These are phyloP conservation scores for Pythium phragmitis DNA, from an alignment of 352 stramenopile species.

Conservation along the genomic window DNA sequence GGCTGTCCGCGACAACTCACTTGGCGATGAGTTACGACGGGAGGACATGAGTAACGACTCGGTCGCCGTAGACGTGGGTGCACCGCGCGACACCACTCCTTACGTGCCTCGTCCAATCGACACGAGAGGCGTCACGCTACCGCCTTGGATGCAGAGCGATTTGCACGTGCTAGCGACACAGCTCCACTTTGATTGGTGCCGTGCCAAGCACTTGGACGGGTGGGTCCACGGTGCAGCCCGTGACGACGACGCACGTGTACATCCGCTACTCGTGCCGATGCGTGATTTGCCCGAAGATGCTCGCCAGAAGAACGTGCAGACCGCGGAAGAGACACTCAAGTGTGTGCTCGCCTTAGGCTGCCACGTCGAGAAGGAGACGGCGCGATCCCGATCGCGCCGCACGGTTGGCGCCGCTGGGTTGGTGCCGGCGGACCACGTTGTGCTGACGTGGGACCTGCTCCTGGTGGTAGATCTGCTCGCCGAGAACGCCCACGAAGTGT, in stretches of 20 bases:
- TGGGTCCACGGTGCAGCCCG: slow-evolving; percentile 42
- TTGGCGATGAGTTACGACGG: neutral
- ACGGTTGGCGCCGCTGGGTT: neutral
- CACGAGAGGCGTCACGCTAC: slow-evolving; percentile 30
- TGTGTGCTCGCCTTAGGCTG: slow-evolving; percentile 60
- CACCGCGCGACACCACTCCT: neutral
- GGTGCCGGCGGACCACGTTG: slow-evolving; percentile 35
- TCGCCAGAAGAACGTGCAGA: slow-evolving; percentile 41
- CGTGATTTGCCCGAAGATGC: slow-evolving; percentile 37
- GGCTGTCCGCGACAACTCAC: slow-evolving; percentile 15
- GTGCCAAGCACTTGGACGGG: slow-evolving; percentile 41
- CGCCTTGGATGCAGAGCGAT: slow-evolving; percentile 36
- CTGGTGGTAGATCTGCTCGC: slow-evolving; percentile 68
- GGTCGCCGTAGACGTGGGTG: neutral
- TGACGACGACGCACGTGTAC: slow-evolving; percentile 40
- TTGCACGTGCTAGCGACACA: slow-evolving; percentile 41
- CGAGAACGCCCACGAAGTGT: slow-evolving; percentile 73
- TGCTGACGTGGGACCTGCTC: slow-evolving; percentile 59
- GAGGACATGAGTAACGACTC: neutral
- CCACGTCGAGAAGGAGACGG: slow-evolving; percentile 26
- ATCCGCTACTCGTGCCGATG: slow-evolving; percentile 58
- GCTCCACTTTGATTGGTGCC: slow-evolving; percentile 71
- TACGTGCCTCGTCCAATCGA: slow-evolving; percentile 49
- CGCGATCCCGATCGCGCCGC: neutral
- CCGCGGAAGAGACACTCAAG: slow-evolving; percentile 57